Percentiles rank a stretch among this genome's conserved stretches.
These are phyloP conservation scores for Dentipellis fragilis DNA, from an alignment of 768 basidiomycete genomes.

Conservation along the genomic window DNA sequence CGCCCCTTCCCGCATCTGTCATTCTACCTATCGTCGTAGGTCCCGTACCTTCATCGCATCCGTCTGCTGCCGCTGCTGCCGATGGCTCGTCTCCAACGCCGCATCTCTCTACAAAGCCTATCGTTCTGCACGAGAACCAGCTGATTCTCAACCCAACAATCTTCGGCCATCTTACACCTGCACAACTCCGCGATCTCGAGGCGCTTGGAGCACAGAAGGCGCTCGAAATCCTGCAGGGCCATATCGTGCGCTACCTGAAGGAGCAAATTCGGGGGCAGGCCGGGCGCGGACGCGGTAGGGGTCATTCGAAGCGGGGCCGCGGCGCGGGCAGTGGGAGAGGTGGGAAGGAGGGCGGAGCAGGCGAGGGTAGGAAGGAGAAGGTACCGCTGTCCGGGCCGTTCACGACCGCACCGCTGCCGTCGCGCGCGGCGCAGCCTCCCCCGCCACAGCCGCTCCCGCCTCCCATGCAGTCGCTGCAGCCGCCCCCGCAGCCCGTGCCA, in stretches of 20 bases:
- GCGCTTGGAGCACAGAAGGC: constrained; percentile 76
- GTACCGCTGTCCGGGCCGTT: constrained; percentile 4
- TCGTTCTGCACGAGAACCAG: constrained; percentile 77
- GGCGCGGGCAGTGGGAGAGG: constrained; percentile 7
- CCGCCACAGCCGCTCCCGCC: constrained; percentile 24
- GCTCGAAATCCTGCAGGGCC: constrained; percentile 68
- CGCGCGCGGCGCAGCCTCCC: constrained; percentile 7
- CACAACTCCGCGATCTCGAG: constrained; percentile 68
- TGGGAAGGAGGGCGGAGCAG: neutral
- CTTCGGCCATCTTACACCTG: constrained; percentile 66
- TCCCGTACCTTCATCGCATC: constrained; percentile 56
- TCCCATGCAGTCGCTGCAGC: constrained; percentile 12
- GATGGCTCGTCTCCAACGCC: constrained; percentile 28
- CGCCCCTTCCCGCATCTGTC: constrained; percentile 32
- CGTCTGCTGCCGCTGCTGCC: constrained; percentile 35
- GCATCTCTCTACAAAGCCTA: constrained; percentile 36
- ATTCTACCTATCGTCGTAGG: constrained; percentile 72
- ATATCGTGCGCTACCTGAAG: constrained; percentile 80
- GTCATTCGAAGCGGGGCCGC: constrained; percentile 14
- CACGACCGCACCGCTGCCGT: constrained; percentile 8
- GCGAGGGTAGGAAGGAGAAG: constrained; percentile 2
- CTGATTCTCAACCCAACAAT: constrained; percentile 80
- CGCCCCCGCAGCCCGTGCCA: neutral
- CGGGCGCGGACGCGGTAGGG: constrained; percentile 15
- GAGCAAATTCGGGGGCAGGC: constrained; percentile 45